Base-by-base conservation (phyloP, 164 flowering plant species). In the Aristolochia californica region DNA sequence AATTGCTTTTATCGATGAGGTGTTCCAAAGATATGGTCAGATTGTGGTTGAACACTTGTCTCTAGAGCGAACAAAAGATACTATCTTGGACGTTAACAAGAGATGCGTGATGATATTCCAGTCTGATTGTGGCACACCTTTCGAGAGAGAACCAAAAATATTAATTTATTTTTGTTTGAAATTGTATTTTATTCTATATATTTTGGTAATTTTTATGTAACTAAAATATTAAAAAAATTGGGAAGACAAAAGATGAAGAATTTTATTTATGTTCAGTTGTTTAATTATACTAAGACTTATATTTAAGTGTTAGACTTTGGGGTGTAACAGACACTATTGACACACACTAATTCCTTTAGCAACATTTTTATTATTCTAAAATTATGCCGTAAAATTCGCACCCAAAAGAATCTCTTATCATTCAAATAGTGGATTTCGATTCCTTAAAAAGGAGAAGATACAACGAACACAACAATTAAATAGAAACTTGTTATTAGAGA, bases 31-130 rank as follows among this genome's bases (percentile, higher is more conserved):
- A 15, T 90, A 77, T 57, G 82, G 71, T 7, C 67, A 57, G 50
- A 25, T 81, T 48, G 57, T 87, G 21, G 85, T 82, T 64, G 79
- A 85, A 48, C 88, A 87, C 72, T 54, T 80, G 62, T 1, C 23
- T 23, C 14, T 11, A 0, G 53, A 18, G 53, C 18, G 13, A 20
- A 17, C 22, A 2, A 5, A 49, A 20, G 13, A 53, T 53, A 25
- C 22, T 14, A 50, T 2, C 14, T 14, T 50, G 25, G 5, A 18
- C 54, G 4, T 10, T 50, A 25, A 50, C 23, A 10, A 13, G 26
- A 23, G 22, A 14, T 18, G 54, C 24, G 2, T 50, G 54, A n/a
- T n/a, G n/a, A n/a, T n/a, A n/a, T n/a, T n/a, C n/a, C n/a, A n/a
- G n/a, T n/a, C n/a, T n/a, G n/a, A n/a, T n/a, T n/a, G n/a, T n/a